A percentile compares a stretch with the other conserved stretches of the same genome.
These are phyloP conservation scores for Sicyos edulis DNA, from an alignment of 306 rosid species.

Conservation along the genomic window DNA sequence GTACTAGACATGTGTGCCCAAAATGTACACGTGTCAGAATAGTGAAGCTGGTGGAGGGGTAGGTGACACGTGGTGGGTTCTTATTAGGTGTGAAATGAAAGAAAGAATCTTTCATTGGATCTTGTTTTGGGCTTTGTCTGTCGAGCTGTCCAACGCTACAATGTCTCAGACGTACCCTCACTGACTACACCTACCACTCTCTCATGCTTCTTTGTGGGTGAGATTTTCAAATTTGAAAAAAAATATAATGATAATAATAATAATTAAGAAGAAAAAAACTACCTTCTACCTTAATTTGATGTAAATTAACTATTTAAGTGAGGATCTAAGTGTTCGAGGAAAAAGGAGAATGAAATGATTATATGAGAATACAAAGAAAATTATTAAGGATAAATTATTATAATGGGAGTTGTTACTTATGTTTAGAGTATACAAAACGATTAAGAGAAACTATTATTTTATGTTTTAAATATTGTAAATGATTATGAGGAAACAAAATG, in stretches of 20 bases:
- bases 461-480: too few species aligned
- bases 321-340: too few species aligned
- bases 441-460: too few species aligned
- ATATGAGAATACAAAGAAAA: too few species aligned
- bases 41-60: neutral
- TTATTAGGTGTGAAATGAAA: neutral
- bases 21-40: neutral
- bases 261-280: too few species aligned
- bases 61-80: constrained; percentile 1
- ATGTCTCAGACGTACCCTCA: neutral
- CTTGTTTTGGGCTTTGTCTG: neutral
- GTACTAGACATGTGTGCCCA: neutral
- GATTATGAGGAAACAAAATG: too few species aligned
- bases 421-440: too few species aligned
- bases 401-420: too few species aligned
- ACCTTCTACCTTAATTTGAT: neutral
- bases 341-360: too few species aligned
- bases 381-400: too few species aligned
- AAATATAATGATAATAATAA: too few species aligned
- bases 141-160: constrained; percentile 3
- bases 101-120: constrained; percentile 11
- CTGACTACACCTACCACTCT: neutral
- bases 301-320: neutral
- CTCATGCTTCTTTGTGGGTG: neutral
- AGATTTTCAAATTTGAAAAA: neutral